Evolutionary conservation across 306 rosid genomes (phyloP), one percentile per base, ranked within the genome.

Genomic region (Lathyrus tuberosus): DNA sequence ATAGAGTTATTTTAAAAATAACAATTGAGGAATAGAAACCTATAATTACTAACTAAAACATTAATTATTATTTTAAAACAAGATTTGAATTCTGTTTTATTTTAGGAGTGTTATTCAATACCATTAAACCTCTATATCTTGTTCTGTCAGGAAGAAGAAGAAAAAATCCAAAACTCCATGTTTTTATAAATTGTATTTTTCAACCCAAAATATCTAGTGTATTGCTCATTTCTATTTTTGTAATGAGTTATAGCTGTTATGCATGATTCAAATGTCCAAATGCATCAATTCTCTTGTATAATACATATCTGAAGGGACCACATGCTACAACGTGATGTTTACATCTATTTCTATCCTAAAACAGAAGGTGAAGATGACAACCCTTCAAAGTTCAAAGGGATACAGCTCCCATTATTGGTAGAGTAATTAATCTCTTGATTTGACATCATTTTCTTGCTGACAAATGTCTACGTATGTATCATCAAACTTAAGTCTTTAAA

Each of bases 301-400:
- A 59, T 8, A 17, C 37, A 38, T 69, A 67, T 42, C 24, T 37
- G 47, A 2, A 62, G 70, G 83, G 83, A 63, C 83, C 80, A 79
- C 83, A 70, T 53, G 24, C 17, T 30, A 10, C 31, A 65, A 56
- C 64, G n/a, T 69, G 64, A 56, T 63, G 58, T 35, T 40, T 24
- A 33, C 30, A 10, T 61, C 26, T 53, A 53, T 41, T 9, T 46
- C 40, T 13, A 51, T 63, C 72, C 58, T 7, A 38, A 46, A 74
- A 16, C 20, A 15, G 42, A 37, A 22, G 22, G 14, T 54, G 51
- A 63, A 63, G 31, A 31, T 64, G 65, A 47, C 66, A 69, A 8
- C 74, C 67, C 62, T 47, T 59, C 22, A 14, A 70, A 69, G 31
- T 53, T 53, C 59, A 53, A 53, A 53, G 59, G 56, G 35, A 56